Percentiles rank a stretch among this genome's conserved stretches.
phyloP scores from a whole-genome alignment of 805 yeast genomes.

The Brettanomyces naardenensis region DNA sequence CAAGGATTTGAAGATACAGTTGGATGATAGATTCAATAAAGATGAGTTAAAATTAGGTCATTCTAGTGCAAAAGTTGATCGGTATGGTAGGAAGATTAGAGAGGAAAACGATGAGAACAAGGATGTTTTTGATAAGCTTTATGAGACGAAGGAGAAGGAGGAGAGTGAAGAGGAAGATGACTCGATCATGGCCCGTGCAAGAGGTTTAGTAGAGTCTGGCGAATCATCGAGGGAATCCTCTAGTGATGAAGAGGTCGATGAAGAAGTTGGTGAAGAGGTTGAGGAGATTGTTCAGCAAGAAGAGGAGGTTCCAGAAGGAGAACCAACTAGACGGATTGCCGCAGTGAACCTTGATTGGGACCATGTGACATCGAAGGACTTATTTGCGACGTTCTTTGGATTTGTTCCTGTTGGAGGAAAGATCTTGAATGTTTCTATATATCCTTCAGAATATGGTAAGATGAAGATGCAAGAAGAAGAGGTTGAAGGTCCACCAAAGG shows the following conservation, averaged over 20 bases:
- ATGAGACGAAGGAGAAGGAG: slow-evolving; percentile 19
- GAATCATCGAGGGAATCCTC: slow-evolving; percentile 34
- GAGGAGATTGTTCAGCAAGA: slow-evolving; percentile 25
- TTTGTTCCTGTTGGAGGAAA: slow-evolving; percentile 74
- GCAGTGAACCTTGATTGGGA: slow-evolving; percentile 98
- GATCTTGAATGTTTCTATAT: slow-evolving; percentile 62
- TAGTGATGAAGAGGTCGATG: slow-evolving; percentile 25
- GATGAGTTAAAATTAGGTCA: slow-evolving; percentile 54
- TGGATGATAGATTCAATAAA: slow-evolving; percentile 78
- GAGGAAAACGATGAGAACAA: slow-evolving; percentile 21
- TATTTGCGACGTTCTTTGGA: slow-evolving; percentile 81
- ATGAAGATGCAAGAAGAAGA: slow-evolving; percentile 87
- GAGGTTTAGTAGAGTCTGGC: slow-evolving; percentile 43
- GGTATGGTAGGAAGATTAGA: slow-evolving; percentile 72
- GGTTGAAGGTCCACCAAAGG: slow-evolving; percentile 85
- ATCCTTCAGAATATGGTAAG: slow-evolving; percentile 90
- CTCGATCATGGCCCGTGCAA: slow-evolving; percentile 35
- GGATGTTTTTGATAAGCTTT: slow-evolving; percentile 9
- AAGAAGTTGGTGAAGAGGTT: slow-evolving; percentile 40
- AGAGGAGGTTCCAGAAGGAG: slow-evolving; percentile 77
- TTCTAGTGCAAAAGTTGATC: slow-evolving; percentile 65
- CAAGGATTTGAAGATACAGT: slow-evolving; percentile 62
- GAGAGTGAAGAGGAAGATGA: slow-evolving; percentile 24
- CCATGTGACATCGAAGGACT: slow-evolving; percentile 76
- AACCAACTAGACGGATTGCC: slow-evolving; percentile 75